Conservation (phyloP, 2,329 filamentous ascomycete species). For the Diaporthe eres region DNA sequence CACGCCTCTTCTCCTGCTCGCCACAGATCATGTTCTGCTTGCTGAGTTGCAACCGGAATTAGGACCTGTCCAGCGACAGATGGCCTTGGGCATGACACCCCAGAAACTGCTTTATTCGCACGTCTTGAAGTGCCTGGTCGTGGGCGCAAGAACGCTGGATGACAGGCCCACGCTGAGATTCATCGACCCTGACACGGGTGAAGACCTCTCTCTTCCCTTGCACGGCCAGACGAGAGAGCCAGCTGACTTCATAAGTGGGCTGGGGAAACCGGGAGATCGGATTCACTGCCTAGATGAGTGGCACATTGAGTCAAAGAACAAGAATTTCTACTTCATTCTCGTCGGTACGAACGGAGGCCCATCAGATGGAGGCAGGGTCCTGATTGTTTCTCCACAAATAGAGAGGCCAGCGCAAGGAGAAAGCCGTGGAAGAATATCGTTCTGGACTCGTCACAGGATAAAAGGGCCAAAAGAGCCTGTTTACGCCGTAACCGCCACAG, state of each 20-base stretch:
- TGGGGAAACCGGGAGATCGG: slow-evolving; percentile 70
- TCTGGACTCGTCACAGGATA: slow-evolving; percentile 68
- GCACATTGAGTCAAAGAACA: slow-evolving; percentile 70
- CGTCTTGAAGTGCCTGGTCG: slow-evolving; percentile 65
- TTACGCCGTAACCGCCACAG: slow-evolving; percentile 59
- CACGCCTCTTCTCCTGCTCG: slow-evolving; percentile 63
- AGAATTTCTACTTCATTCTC: slow-evolving; percentile 74
- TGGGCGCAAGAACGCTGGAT: slow-evolving; percentile 60
- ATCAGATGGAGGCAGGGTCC: slow-evolving; percentile 61
- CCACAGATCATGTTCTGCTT: slow-evolving; percentile 65
- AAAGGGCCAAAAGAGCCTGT: slow-evolving; percentile 62
- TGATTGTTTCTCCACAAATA: slow-evolving; percentile 67
- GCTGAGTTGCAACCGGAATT: slow-evolving; percentile 63
- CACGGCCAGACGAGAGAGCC: slow-evolving; percentile 54
- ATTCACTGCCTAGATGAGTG: slow-evolving; percentile 76
- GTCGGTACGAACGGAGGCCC: slow-evolving; percentile 62
- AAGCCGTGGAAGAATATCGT: slow-evolving; percentile 58
- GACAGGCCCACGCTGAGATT: slow-evolving; percentile 67
- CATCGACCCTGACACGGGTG: slow-evolving; percentile 68
- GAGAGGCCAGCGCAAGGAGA: slow-evolving; percentile 46
- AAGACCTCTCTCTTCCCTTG: slow-evolving; percentile 58
- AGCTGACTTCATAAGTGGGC: slow-evolving; percentile 65
- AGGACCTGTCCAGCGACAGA: slow-evolving; percentile 64
- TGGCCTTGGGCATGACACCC: slow-evolving; percentile 64
- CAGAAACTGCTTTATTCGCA: slow-evolving; percentile 69